phyloP scores from a whole-genome alignment of 1,139 yeast species.

The Kurtzmaniella quercitrusa region DNA sequence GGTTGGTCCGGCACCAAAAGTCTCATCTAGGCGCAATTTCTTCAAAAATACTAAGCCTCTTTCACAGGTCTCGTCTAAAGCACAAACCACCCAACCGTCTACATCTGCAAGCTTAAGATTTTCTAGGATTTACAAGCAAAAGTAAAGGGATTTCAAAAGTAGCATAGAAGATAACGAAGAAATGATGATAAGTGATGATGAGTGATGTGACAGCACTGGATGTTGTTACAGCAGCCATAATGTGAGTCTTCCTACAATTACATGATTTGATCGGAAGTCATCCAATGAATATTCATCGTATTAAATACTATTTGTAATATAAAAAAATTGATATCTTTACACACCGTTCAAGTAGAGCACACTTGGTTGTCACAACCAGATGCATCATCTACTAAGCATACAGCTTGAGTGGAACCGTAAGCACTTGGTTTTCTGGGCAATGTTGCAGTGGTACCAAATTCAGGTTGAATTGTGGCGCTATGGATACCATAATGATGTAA shows the following conservation, averaged over 20 bases:
- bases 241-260: background rate
- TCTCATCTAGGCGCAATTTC: background rate
- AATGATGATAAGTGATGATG: no score
- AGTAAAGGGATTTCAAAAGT: no score
- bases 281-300: background rate
- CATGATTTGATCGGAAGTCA: background rate
- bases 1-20: background rate
- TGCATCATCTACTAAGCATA: constrained; percentile 32
- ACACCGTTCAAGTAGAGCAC: constrained; percentile 12
- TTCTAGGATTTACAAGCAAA: background rate
- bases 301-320: background rate
- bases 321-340: background rate
- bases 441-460: constrained; percentile 32
- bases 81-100: background rate
- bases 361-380: constrained; percentile 34
- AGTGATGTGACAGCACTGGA: background rate
- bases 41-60: background rate
- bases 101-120: background rate
- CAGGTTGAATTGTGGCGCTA: constrained; percentile 95
- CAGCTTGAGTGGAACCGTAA: constrained; percentile 31
- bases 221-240: background rate
- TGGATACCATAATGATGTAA: constrained; percentile 85
- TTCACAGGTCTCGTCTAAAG: background rate
- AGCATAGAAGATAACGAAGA: no score
- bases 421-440: constrained; percentile 16